Conservation (phyloP, 257 asterid species). For the Leonotis leonurus region DNA sequence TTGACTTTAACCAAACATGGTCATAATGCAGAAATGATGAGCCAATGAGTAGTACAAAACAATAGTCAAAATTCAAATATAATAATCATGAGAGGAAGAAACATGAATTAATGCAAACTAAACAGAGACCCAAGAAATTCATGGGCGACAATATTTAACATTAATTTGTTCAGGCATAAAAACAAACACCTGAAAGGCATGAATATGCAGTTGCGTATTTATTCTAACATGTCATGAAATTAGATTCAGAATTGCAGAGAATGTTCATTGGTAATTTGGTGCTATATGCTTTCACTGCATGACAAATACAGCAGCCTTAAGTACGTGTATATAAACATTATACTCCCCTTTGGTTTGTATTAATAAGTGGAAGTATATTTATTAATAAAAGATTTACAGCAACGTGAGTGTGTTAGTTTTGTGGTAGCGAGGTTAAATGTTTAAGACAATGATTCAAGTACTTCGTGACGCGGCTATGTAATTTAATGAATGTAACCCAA, state of each 20-base stretch:
- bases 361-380: background rate
- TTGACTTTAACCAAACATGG: conserved; percentile 28
- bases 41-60: conserved; percentile 40
- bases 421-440: too few relatives aligned
- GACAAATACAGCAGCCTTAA: background rate
- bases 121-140: conserved; percentile 26
- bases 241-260: conserved; percentile 13
- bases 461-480: too few relatives aligned
- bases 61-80: background rate
- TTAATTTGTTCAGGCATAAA: conserved; percentile 24
- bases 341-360: background rate
- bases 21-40: conserved; percentile 39
- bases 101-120: conserved; percentile 18
- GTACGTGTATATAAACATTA: background rate
- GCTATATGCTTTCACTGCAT: background rate
- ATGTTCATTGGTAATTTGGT: conserved; percentile 13
- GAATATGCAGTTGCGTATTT: background rate
- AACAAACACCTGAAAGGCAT: conserved; percentile 19
- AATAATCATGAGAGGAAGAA: background rate
- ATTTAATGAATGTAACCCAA: too few relatives aligned
- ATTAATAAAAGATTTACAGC: too few relatives aligned
- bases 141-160: conserved; percentile 28
- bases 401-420: too few relatives aligned
- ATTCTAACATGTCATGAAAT: background rate
- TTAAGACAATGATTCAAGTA: too few relatives aligned